Percentiles rank a stretch among this genome's conserved stretches.
These are phyloP conservation scores for Anastatica hierochuntica DNA, from an alignment of 345 rosid species.

Conservation along the genomic window DNA sequence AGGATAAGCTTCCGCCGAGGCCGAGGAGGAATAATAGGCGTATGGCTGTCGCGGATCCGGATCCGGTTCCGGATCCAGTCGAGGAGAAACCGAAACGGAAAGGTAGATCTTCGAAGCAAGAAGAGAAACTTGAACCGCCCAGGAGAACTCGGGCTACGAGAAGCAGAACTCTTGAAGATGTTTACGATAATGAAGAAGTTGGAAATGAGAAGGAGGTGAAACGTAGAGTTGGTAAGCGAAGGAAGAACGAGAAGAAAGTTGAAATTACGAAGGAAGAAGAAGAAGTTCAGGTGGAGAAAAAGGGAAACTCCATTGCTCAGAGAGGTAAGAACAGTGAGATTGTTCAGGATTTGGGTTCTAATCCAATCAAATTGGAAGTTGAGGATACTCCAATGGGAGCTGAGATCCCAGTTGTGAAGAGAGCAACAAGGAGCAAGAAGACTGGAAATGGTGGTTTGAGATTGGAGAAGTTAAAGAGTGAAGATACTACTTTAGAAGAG, in stretches of 20 bases:
- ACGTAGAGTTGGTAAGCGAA: conserved; percentile 16
- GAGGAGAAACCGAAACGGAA: conserved; percentile 8
- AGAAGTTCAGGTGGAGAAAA: conserved; percentile 12
- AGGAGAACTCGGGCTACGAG: conserved; percentile 30
- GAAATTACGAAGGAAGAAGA: conserved; percentile 6
- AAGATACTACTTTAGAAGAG: conserved; percentile 1
- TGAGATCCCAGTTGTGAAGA: conserved; percentile 5
- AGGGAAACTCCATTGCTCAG: conserved; percentile 14
- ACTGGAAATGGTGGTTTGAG: too few relatives aligned
- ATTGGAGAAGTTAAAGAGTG: too few relatives aligned
- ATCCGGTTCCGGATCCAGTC: conserved; percentile 5
- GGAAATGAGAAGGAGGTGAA: conserved; percentile 8
- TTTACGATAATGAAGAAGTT: conserved; percentile 8
- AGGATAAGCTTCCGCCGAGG: conserved; percentile 24
- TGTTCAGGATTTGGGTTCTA: conserved; percentile 10
- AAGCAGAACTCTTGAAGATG: conserved; percentile 4
- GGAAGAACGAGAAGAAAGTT: conserved; percentile 8
- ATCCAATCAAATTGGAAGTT: conserved; percentile 15
- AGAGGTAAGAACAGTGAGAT: conserved; percentile 15
- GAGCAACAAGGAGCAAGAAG: conserved; percentile 29
- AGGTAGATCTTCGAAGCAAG: conserved; percentile 14
- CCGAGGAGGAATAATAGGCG: conserved; percentile 32
- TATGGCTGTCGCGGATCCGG: conserved; percentile 14
- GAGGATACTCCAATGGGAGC: conserved; percentile 12
- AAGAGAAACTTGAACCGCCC: conserved; percentile 1